A percentile compares a stretch with the other conserved stretches of the same genome.
Evolutionary conservation across 805 yeast species (phyloP).

Genomic region (Suhomyces sp.): DNA sequence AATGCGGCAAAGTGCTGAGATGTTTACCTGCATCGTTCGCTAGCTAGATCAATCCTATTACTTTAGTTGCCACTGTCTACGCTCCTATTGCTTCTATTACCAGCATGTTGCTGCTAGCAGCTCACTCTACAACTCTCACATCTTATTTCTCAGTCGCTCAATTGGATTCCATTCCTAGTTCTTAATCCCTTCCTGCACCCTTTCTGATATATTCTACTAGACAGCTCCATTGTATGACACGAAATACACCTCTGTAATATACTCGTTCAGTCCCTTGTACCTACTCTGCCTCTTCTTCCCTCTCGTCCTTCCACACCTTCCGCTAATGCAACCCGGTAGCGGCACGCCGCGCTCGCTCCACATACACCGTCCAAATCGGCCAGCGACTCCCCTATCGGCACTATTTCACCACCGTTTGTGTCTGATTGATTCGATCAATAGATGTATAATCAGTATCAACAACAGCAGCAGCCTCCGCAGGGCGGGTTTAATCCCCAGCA

Average conservation of each 20-base stretch:
- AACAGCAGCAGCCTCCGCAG: conserved; percentile 9
- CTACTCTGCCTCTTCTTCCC: neutral
- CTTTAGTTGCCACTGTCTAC: neutral
- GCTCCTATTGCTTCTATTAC: neutral
- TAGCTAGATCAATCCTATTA: no score
- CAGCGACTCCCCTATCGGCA: neutral
- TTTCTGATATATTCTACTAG: neutral
- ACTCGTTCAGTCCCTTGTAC: neutral
- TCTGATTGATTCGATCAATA: neutral
- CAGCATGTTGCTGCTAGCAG: neutral
- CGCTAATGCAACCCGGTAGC: neutral
- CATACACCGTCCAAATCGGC: conserved; percentile 1
- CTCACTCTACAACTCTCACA: no score
- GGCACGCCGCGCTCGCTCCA: conserved; percentile 1
- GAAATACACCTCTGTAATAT: neutral
- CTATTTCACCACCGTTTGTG: neutral
- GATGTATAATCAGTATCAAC: conserved; percentile 44
- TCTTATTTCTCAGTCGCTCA: neutral
- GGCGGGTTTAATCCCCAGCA: conserved; percentile 23
- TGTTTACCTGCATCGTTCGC: neutral
- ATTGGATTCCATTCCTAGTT: neutral
- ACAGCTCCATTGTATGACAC: neutral
- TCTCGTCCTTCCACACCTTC: neutral
- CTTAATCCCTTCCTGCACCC: neutral
- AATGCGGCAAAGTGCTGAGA: neutral